Conservation (phyloP, 129 eudicot genomes). For the Sambucus nigra region DNA sequence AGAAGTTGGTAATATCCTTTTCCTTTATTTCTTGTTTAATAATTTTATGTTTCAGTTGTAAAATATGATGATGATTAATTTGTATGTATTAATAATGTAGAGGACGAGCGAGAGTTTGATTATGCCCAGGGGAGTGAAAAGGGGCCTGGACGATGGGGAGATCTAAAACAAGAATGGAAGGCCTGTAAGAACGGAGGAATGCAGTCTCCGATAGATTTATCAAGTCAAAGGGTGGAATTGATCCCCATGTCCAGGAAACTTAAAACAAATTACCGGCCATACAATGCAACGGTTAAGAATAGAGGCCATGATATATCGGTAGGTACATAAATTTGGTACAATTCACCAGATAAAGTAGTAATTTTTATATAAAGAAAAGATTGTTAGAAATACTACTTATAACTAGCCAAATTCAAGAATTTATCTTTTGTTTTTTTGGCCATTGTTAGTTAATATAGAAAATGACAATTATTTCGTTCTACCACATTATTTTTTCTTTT, state of each 20-base stretch:
- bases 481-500: too few species aligned
- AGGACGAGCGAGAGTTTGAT: conserved; percentile 48
- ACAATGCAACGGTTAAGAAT: conserved; percentile 22
- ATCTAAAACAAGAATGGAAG: conserved; percentile 47
- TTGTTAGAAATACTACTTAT: too few species aligned
- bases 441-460: too few species aligned
- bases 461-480: too few species aligned
- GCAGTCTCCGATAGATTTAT: conserved; percentile 59
- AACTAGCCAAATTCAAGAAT: too few species aligned
- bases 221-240: conserved; percentile 18
- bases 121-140: conserved; percentile 19
- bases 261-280: conserved; percentile 25
- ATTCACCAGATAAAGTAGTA: too few species aligned
- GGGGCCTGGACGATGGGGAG: conserved; percentile 57
- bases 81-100: conserved; percentile 26
- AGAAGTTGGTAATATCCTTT: conserved; percentile 41
- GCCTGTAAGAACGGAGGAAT: conserved; percentile 39
- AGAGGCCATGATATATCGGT: conserved; percentile 58
- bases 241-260: conserved; percentile 19
- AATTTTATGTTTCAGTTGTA: background rate
- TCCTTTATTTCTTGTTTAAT: too few species aligned
- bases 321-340: background rate
- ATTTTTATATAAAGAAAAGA: too few species aligned
- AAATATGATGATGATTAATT: background rate
- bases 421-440: too few species aligned